These are phyloP conservation scores for Coniochaeta sp. DNA, from an alignment of 2,329 filamentous ascomycete genomes.

Conservation along the genomic window DNA sequence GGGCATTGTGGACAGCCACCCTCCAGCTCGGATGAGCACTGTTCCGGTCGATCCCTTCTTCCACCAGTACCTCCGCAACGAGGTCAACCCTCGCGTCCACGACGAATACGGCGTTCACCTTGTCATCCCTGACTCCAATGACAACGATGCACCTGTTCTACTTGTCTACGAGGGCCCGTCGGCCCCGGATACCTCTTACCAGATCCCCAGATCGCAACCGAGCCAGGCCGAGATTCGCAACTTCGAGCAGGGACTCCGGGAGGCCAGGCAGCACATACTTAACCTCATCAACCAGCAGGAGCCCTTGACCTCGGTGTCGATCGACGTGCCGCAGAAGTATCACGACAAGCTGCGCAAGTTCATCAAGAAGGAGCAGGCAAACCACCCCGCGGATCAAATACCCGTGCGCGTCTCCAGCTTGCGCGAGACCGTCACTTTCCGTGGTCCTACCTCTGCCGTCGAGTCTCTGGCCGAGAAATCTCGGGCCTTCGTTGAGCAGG, in stretches of 20 bases:
- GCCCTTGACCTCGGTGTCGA: conserved; percentile 36
- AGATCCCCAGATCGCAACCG: conserved; percentile 47
- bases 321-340: conserved; percentile 55
- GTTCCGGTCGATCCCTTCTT: conserved; percentile 71
- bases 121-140: conserved; percentile 58
- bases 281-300: conserved; percentile 54
- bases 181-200: conserved; percentile 38
- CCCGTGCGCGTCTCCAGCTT: conserved; percentile 51
- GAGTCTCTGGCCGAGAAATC: conserved; percentile 67
- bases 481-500: conserved; percentile 71
- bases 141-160: conserved; percentile 54
- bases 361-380: conserved; percentile 54
- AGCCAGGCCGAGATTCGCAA: conserved; percentile 38
- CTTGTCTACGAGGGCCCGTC: conserved; percentile 64
- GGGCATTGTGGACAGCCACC: conserved; percentile 65
- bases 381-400: conserved; percentile 47
- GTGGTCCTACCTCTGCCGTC: conserved; percentile 68
- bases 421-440: conserved; percentile 60
- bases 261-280: conserved; percentile 49
- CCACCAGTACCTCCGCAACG: conserved; percentile 61
- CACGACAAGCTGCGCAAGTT: conserved; percentile 56
- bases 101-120: conserved; percentile 65
- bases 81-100: conserved; percentile 56
- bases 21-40: conserved; percentile 61
- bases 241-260: conserved; percentile 48